Base-by-base conservation (phyloP, 164 flowering plant genomes). In the Vitis rotundifolia region DNA sequence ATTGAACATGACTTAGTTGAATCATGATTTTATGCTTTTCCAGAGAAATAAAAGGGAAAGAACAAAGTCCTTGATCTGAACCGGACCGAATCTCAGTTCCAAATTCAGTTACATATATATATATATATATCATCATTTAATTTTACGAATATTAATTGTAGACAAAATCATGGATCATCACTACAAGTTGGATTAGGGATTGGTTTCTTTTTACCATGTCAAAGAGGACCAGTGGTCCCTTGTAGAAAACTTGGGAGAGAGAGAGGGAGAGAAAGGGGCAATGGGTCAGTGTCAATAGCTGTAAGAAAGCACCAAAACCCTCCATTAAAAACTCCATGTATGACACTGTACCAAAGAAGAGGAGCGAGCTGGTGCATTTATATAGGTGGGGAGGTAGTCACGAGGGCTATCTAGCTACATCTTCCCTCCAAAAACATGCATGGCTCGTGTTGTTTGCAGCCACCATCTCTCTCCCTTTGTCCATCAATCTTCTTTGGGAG, bases 211-310 rank as follows among this genome's bases (percentile, higher is more conserved):
- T 13, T 53, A 53, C n/a, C n/a, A 53, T 44, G 52, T 16, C 13
- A 6, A 44, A 12, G 57, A 13, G 49, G 29, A 28, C 49, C n/a
- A 54, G 28, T 75, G 73, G 77, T 75, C 77, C 77, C 73, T 56
- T 19, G 10, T 53, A 16, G 48, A 53, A 12, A 54, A 13, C n/a
- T 53, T 50, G 67, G 48, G 66, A 58, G 77, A 68, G 76, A 48
- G 75, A 59, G 62, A 57, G 73, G 50, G 18, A 37, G 66, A 19
- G 68, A 11, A 6, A 22, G 28, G 37, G 66, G 61, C 18, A 65
- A 51, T 14, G 19, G 51, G 83, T 77, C 79, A 62, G 13, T 71
- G 66, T 77, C 80, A 77, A 74, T 63, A 77, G 80, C 83, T 80
- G 78, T 71, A 69, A 74, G 78, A 68, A 64, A 66, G 75, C 77